Percentiles rank a stretch among this genome's conserved stretches.
phyloP scores from a whole-genome alignment of 768 basidiomycete species.

The Amanita rubescens region DNA sequence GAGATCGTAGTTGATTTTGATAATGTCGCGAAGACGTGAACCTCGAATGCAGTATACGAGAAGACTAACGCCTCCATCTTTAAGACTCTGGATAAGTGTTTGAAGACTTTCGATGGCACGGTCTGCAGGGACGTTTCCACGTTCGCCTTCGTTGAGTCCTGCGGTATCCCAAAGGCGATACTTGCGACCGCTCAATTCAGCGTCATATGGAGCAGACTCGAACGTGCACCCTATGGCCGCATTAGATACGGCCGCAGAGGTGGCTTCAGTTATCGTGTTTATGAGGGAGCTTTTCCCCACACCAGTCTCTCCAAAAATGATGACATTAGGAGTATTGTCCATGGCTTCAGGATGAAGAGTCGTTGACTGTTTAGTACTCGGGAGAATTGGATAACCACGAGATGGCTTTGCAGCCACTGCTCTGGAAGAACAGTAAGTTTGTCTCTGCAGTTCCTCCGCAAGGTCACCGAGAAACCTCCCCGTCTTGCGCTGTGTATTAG shows the following conservation, averaged over 20 bases:
- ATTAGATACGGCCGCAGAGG: constrained; percentile 19
- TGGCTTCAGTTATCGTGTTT: constrained; percentile 22
- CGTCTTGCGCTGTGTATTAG: too few relatives aligned
- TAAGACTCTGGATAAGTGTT: neutral
- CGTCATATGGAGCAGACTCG: constrained; percentile 17
- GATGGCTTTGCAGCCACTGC: too few relatives aligned
- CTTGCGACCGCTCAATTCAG: constrained; percentile 15
- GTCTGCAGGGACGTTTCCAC: constrained; percentile 22
- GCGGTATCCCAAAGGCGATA: constrained; percentile 26
- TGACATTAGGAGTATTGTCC: too few relatives aligned
- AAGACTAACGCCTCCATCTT: constrained; percentile 14
- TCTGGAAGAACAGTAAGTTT: too few relatives aligned
- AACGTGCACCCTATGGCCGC: constrained; percentile 26
- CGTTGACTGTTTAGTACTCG: too few relatives aligned
- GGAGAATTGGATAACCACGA: too few relatives aligned
- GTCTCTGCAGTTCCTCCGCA: too few relatives aligned
- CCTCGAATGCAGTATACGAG: constrained; percentile 32
- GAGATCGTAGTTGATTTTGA: constrained; percentile 28
- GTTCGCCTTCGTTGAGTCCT: constrained; percentile 25
- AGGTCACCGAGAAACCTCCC: too few relatives aligned
- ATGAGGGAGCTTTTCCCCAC: constrained; percentile 26
- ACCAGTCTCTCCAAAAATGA: too few relatives aligned
- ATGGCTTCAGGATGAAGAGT: too few relatives aligned
- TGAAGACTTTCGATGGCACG: constrained; percentile 20
- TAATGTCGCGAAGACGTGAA: constrained; percentile 13